Conservation (phyloP, 164 flowering plant species). For the Cinnamomum micranthum region DNA sequence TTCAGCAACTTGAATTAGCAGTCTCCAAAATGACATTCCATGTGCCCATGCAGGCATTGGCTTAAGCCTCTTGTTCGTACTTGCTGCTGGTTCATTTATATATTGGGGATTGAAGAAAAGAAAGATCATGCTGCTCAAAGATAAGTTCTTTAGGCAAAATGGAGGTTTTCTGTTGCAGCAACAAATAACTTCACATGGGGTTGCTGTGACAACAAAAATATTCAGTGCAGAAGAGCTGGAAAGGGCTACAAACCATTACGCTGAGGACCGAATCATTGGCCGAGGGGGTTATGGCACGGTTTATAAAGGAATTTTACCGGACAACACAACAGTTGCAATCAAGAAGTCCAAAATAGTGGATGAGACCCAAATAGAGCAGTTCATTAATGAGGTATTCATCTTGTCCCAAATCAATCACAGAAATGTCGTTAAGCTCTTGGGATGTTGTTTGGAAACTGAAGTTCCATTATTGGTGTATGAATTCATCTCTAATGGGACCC, state of each 20-base stretch:
- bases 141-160: slow-evolving; percentile 6
- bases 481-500: slow-evolving; percentile 23
- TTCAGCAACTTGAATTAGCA: neutral
- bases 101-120: slow-evolving; percentile 9
- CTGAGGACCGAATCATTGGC: slow-evolving; percentile 10
- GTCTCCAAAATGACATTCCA: neutral
- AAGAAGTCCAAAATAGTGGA: slow-evolving; percentile 14
- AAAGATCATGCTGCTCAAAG: slow-evolving; percentile 4
- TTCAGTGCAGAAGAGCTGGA: slow-evolving; percentile 12
- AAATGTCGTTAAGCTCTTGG: slow-evolving; percentile 25
- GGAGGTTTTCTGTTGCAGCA: slow-evolving; percentile 10
- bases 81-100: neutral
- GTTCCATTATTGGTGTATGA: slow-evolving; percentile 27
- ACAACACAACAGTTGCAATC: slow-evolving; percentile 15
- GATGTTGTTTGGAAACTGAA: slow-evolving; percentile 27
- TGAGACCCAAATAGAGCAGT: slow-evolving; percentile 19
- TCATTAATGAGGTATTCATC: slow-evolving; percentile 20
- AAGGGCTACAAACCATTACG: slow-evolving; percentile 16
- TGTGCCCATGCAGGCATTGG: neutral
- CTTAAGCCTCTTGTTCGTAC: neutral
- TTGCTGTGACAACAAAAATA: neutral
- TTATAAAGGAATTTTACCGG: slow-evolving; percentile 17
- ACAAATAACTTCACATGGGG: neutral
- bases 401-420: slow-evolving; percentile 21
- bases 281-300: slow-evolving; percentile 22